Evolutionary conservation across 345 rosid species (phyloP), one percentile per base, ranked within the genome.

Genomic region (Moricandia moricandioides): DNA sequence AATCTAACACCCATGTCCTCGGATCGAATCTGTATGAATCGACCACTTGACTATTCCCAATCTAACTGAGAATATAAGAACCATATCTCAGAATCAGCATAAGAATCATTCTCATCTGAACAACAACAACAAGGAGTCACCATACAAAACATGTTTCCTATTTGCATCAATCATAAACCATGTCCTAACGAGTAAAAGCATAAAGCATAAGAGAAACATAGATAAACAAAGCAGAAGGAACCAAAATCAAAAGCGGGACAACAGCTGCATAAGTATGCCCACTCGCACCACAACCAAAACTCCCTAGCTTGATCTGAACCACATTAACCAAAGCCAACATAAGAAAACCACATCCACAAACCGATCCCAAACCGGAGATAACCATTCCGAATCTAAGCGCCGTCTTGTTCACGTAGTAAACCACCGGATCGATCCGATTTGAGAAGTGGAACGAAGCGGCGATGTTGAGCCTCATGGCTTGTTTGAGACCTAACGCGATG

Each of bases 301-400:
- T 74, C 35, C 97, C 97, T 0, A 95, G 86, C 81, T 95, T 95
- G 45, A 90, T 78, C 85, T 94, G 89, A 71, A 84, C 95, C 13
- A 91, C 86, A 62, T 91, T 85, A 40, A 92, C 65, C 80, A 95
- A 75, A 43, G 97, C 96, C 84, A 90, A 47, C 97, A 90, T 90
- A 66, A 92, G 52, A 9, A 83, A 92, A 4, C 74, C 75, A 65
- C 91, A 88, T 49, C 99, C 97, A 17, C 58, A 54, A 54, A 86
- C 91, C 33, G 97, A 89, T 3, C 99, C 99, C 7, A 79, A 69
- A 7, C 91, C 92, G 16, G 96, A 88, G 0, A 85, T 80, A 76
- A 95, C 67, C 91, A 90, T 90, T 67, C 97, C 97, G 0, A 84
- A 80, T 73, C 97, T 92, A n/a, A 92, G 70, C 70, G 82, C 61